Base-by-base conservation (phyloP, 2,329 filamentous ascomycete genomes). In the Calonectria pauciramosa region DNA sequence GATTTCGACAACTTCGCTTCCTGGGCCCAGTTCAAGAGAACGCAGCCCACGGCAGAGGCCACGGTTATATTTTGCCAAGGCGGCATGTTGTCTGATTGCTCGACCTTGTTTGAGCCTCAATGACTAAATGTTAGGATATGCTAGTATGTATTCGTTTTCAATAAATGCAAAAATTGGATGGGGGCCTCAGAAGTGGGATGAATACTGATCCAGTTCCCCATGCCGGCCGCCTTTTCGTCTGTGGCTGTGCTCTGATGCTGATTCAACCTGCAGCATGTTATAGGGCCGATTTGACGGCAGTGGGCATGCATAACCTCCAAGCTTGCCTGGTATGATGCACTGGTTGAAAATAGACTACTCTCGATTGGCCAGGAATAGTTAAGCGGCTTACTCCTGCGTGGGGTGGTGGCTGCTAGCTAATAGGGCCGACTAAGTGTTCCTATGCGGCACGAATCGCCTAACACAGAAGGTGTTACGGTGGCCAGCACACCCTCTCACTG, bases 1-100 rank as follows among this genome's bases (percentile, higher is more conserved):
- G 75, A 70, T 20, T 77, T 80, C 10, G 85, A 85, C 82, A 83
- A 77, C 34, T 70, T 73, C 20, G 72, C 69, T 36, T 74, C 72
- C 20, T 13, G 23, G 20, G 63, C 67, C 70, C 72, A 78, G 28
- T 75, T 74, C 59, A 80, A 72, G 30, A 77, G 68, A 41, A 78
- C 44, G 38, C 78, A 76, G 63, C 76, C 77, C 28, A 75, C 59
- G 49, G 85, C 64, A 47, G 82, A 80, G 36, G 68, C 71, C 36
- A 71, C 76, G 10, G 82, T 76, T 75, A 82, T 78, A n/a, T 67
- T 74, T 56, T 79, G 73, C 80, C 76, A 80, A 23, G 77, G 78
- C 30, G 56, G 56, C 56, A 60, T 60, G 7, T 28, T 60, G 32
- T 41, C 54, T 36, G n/a, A 18, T 60, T 56, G 34, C 41, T 11